Evolutionary conservation across 2,329 filamentous ascomycete genomes (phyloP).

Genomic region (Apiospora koreana): DNA sequence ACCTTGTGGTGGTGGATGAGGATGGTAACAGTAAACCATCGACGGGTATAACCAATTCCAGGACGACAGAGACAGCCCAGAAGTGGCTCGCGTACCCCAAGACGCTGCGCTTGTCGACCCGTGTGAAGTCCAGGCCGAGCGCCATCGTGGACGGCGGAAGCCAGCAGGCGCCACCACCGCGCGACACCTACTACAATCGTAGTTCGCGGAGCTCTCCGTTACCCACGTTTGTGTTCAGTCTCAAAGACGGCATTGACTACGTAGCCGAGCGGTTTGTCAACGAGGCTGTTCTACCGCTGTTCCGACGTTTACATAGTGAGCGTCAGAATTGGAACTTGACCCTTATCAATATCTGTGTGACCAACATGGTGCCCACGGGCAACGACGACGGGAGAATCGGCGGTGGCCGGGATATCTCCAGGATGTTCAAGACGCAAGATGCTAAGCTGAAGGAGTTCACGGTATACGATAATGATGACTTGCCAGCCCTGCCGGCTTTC

Average conservation of each 20-base stretch:
- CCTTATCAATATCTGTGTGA: constrained; percentile 82
- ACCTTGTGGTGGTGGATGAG: constrained; percentile 62
- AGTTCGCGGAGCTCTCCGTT: constrained; percentile 75
- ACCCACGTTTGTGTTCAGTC: constrained; percentile 71
- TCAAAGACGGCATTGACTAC: constrained; percentile 56
- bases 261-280: constrained; percentile 69
- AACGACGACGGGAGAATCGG: constrained; percentile 40
- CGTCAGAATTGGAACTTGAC: constrained; percentile 75
- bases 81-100: constrained; percentile 79
- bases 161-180: constrained; percentile 45
- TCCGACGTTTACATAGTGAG: constrained; percentile 72
- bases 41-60: constrained; percentile 31
- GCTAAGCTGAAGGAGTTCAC: constrained; percentile 68
- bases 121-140: constrained; percentile 48
- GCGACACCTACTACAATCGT: constrained; percentile 63
- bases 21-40: constrained; percentile 12
- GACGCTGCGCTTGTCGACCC: constrained; percentile 78
- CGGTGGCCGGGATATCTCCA: constrained; percentile 74
- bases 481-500: constrained; percentile 5
- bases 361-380: constrained; percentile 72
- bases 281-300: constrained; percentile 70
- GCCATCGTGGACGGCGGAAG: constrained; percentile 45
- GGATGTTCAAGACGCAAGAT: constrained; percentile 80
- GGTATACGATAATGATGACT: constrained; percentile 44
- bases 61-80: constrained; percentile 15